Evolutionary conservation across 768 basidiomycete species (phyloP).

Genomic region (Steccherinum ochraceum): DNA sequence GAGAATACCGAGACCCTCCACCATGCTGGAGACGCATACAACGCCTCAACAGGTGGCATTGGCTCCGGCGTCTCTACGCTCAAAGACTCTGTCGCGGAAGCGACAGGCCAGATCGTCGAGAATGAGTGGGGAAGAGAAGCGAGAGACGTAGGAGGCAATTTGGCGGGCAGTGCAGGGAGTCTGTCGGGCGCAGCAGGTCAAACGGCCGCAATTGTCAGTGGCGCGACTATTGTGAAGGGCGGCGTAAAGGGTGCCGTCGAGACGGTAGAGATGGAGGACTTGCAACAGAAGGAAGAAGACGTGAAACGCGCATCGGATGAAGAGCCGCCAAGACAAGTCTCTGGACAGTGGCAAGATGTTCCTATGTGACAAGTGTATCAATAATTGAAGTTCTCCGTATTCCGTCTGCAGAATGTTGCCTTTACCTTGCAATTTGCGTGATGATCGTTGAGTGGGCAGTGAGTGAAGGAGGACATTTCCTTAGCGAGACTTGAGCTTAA

Average conservation of each 20-base stretch:
- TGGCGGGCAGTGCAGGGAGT: constrained; percentile 14
- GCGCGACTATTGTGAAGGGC: constrained; percentile 9
- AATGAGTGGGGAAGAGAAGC: constrained; percentile 17
- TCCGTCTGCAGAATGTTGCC: too few relatives aligned
- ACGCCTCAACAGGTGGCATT: constrained; percentile 6
- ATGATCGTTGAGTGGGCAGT: too few relatives aligned
- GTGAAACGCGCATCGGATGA: constrained; percentile 2
- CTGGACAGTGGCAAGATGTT: constrained; percentile 6
- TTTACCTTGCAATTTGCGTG: too few relatives aligned
- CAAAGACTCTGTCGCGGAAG: constrained; percentile 9
- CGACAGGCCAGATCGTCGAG: constrained; percentile 15
- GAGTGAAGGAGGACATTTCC: too few relatives aligned
- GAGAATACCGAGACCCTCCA: constrained; percentile 9
- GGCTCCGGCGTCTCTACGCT: constrained; percentile 11
- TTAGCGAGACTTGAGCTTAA: too few relatives aligned
- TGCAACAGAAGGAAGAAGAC: constrained; percentile 7
- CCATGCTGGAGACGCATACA: constrained; percentile 7
- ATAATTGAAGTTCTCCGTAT: too few relatives aligned
- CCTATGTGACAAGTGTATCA: constrained; percentile 3
- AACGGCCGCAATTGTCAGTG: constrained; percentile 12
- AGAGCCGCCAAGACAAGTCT: background rate
- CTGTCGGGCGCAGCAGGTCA: constrained; percentile 13
- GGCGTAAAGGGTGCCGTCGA: constrained; percentile 16
- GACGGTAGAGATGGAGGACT: constrained; percentile 8
- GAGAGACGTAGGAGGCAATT: constrained; percentile 11